Evolutionary conservation across 495 filamentous ascomycete species (phyloP).

Genomic region (Hypoxylon intermedium): DNA sequence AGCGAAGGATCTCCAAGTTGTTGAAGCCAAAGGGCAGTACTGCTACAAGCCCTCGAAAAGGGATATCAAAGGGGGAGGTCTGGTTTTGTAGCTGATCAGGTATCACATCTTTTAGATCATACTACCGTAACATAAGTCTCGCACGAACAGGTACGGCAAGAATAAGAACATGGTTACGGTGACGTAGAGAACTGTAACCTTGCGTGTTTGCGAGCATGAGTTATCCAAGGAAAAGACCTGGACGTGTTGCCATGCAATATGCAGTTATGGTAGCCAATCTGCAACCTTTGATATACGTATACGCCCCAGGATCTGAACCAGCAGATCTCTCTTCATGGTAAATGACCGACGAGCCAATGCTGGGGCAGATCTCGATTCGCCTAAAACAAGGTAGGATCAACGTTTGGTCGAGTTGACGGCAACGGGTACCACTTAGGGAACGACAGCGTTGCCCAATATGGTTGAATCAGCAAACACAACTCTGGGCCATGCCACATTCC

Average conservation of each 20-base stretch:
- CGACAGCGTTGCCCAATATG: not conserved
- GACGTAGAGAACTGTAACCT: not conserved
- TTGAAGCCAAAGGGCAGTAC: not conserved
- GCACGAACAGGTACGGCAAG: not conserved
- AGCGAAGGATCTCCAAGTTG: not conserved
- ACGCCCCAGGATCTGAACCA: not conserved
- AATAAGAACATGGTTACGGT: not conserved
- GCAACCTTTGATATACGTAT: not conserved
- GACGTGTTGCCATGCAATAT: not conserved
- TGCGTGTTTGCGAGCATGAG: not conserved
- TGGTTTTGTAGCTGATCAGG: not conserved
- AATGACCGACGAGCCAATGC: not conserved
- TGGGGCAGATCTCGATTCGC: conserved; percentile 3
- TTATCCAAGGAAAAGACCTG: not conserved
- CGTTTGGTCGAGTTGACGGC: not conserved
- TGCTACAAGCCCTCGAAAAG: not conserved
- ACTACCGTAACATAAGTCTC: not conserved
- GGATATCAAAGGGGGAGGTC: not conserved
- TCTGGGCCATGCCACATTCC: not conserved
- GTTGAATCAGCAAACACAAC: not conserved
- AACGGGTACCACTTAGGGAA: not conserved
- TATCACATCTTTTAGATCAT: not conserved
- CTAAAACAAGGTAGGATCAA: not conserved
- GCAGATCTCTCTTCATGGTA: not conserved
- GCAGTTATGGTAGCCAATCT: not conserved